Percentiles rank a stretch among this genome's conserved stretches.
phyloP scores from a whole-genome alignment of 2,329 filamentous ascomycete genomes.

The Colletotrichum liriopes region DNA sequence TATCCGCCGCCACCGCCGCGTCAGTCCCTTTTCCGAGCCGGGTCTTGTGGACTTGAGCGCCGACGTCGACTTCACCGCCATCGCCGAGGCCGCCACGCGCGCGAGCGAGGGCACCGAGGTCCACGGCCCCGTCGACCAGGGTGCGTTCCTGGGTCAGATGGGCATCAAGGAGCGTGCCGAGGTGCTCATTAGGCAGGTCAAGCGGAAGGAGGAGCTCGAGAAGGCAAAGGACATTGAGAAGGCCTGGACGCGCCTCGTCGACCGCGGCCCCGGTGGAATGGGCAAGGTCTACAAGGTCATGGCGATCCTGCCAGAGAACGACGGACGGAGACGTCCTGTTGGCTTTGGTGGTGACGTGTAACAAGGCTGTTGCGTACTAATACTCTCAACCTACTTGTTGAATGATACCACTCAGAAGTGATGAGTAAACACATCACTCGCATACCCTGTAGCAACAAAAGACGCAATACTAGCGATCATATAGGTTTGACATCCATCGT shows the following conservation, averaged over 20 bases:
- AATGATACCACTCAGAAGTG: conserved; percentile 4
- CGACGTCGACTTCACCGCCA: conserved; percentile 91
- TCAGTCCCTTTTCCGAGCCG: conserved; percentile 85
- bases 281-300: conserved; percentile 94
- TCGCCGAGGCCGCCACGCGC: conserved; percentile 85
- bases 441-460: background rate
- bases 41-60: conserved; percentile 91
- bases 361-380: background rate
- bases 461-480: conserved; percentile 9
- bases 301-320: conserved; percentile 88
- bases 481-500: conserved; percentile 8
- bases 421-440: background rate
- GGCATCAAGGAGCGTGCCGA: conserved; percentile 86
- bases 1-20: conserved; percentile 82
- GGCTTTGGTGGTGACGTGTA: conserved; percentile 87
- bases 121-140: conserved; percentile 92
- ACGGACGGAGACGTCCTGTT: conserved; percentile 81
- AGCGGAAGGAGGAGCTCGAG: conserved; percentile 65
- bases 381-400: background rate
- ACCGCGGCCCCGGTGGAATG: conserved; percentile 88
- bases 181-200: conserved; percentile 70
- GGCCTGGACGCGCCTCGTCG: conserved; percentile 87
- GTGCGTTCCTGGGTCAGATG: conserved; percentile 83
- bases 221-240: conserved; percentile 75
- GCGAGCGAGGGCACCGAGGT: conserved; percentile 89